Evolutionary conservation across 2,329 filamentous ascomycete species (phyloP).

Genomic region (Aspergillus sp.): DNA sequence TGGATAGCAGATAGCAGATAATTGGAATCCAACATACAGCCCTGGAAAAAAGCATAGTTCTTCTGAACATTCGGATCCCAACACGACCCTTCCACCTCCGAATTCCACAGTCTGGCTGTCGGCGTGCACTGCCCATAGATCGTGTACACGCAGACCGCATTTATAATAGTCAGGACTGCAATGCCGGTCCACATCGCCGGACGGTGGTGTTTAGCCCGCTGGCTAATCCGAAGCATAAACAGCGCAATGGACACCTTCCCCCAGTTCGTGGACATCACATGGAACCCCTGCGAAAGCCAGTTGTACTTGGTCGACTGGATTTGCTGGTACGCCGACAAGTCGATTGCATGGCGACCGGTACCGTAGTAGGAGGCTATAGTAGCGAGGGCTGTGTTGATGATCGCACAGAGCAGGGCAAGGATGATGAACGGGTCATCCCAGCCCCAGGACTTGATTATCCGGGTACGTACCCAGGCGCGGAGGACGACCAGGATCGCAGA

Average conservation of each 20-base stretch:
- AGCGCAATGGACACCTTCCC: conserved; percentile 11
- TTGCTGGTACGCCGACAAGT: background rate
- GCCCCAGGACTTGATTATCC: conserved; percentile 6
- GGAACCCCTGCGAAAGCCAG: conserved; percentile 14
- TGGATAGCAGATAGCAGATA: background rate
- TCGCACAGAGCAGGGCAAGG: conserved; percentile 8
- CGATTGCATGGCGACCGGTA: conserved; percentile 4
- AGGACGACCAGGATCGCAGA: background rate
- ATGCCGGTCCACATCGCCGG: conserved; percentile 7
- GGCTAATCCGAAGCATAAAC: conserved; percentile 13
- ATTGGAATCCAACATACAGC: conserved; percentile 1
- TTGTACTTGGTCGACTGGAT: conserved; percentile 11
- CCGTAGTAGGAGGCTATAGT: conserved; percentile 5
- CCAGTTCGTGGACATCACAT: conserved; percentile 17
- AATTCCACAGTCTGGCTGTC: background rate
- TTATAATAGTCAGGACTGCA: conserved; percentile 1
- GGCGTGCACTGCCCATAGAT: conserved; percentile 16
- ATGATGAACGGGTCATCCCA: conserved; percentile 15
- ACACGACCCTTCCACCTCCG: background rate
- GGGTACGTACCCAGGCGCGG: conserved; percentile 5
- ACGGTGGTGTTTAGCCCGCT: conserved; percentile 8
- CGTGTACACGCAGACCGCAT: conserved; percentile 6
- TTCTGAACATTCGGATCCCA: conserved; percentile 9
- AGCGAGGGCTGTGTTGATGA: conserved; percentile 1
- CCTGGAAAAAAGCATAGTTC: conserved; percentile 15